Evolutionary conservation across 345 rosid genomes (phyloP).

Genomic region (Sapria himalayana): DNA sequence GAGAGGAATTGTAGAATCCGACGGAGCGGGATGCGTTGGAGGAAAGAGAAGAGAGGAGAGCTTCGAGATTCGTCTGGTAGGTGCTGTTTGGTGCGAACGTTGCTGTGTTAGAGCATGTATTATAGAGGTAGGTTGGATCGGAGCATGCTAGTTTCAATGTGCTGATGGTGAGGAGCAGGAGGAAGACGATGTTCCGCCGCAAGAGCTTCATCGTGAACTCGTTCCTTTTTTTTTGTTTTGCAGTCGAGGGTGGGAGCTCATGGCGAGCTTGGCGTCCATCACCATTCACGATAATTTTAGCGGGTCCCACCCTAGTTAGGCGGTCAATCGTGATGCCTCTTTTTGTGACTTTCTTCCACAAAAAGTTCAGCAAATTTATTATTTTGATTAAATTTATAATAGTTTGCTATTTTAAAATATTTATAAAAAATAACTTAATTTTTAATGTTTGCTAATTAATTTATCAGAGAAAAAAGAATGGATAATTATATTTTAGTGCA

Average conservation of each 20-base stretch:
- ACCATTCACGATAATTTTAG: too few species aligned
- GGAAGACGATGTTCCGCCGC: not conserved
- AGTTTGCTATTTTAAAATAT: too few species aligned
- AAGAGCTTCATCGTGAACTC: not conserved
- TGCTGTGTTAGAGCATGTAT: conserved; percentile 4
- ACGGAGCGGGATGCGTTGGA: conserved; percentile 3
- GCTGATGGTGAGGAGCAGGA: not conserved
- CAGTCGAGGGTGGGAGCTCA: conserved; percentile 6
- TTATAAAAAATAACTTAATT: too few species aligned
- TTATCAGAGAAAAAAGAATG: too few species aligned
- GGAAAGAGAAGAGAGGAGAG: conserved; percentile 12
- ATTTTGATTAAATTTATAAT: too few species aligned
- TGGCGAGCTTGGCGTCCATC: too few species aligned
- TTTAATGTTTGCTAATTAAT: too few species aligned
- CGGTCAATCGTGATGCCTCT: conserved; percentile 5
- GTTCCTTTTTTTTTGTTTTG: not conserved
- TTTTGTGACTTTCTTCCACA: conserved; percentile 5
- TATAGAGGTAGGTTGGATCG: not conserved
- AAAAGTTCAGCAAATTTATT: not conserved
- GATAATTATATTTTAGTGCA: too few species aligned
- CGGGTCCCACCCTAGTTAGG: too few species aligned
- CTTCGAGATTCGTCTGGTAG: conserved; percentile 8
- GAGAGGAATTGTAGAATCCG: conserved; percentile 10
- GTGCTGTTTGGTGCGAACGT: conserved; percentile 7
- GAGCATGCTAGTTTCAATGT: not conserved